Conservation (phyloP, 768 basidiomycete species). For the Naganishia friedmannii region DNA sequence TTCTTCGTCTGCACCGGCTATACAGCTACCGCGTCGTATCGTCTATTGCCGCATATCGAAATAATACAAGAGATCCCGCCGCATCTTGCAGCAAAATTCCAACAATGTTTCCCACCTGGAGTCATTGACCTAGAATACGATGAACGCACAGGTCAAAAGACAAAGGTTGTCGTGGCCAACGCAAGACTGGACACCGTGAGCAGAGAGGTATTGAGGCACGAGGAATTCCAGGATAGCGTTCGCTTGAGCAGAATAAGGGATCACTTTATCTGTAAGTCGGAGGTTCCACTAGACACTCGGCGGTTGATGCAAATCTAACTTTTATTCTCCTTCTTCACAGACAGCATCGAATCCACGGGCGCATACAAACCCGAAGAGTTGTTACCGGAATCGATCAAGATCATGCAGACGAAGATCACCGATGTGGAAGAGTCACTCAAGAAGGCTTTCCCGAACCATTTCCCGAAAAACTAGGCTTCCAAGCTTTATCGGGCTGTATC, state of each 20-base stretch:
- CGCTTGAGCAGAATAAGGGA: conserved; percentile 81
- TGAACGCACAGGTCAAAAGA: conserved; percentile 53
- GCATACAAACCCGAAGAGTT: conserved; percentile 80
- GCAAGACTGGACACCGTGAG: conserved; percentile 80
- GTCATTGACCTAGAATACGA: conserved; percentile 52
- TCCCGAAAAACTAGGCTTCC: conserved; percentile 11
- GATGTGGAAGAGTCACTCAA: conserved; percentile 44
- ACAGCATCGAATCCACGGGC: conserved; percentile 86
- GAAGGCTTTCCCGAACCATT: conserved; percentile 25
- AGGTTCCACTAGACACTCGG: not conserved
- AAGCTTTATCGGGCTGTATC: not conserved
- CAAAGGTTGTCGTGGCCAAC: conserved; percentile 61
- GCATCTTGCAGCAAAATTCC: conserved; percentile 74
- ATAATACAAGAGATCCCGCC: conserved; percentile 72
- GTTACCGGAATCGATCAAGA: conserved; percentile 71
- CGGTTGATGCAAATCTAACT: not conserved
- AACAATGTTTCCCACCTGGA: conserved; percentile 75
- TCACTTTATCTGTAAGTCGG: conserved; percentile 79
- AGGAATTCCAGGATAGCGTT: conserved; percentile 80
- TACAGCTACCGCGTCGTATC: conserved; percentile 89
- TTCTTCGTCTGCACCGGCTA: not conserved
- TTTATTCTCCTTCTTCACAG: conserved; percentile 53
- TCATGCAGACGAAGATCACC: conserved; percentile 75
- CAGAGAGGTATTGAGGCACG: conserved; percentile 85
- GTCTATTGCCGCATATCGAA: conserved; percentile 77